Conservation (phyloP, 768 basidiomycete genomes). For the Xerocomellus intermedius region DNA sequence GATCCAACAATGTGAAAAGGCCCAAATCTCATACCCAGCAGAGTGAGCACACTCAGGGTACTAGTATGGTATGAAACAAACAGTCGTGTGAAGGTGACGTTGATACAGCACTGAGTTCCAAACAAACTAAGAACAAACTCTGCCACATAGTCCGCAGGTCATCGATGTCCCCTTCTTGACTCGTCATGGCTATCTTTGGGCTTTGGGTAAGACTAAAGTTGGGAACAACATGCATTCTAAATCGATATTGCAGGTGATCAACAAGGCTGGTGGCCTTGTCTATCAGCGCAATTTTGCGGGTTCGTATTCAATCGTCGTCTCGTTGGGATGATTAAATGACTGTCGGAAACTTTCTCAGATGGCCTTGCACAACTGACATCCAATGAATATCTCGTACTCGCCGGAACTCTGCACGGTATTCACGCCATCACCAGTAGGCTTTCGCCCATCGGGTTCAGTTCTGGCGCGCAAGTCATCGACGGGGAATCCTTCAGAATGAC, state of each 20-base stretch:
- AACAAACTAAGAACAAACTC: not conserved
- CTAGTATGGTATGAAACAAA: not conserved
- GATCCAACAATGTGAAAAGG: constrained; percentile 6
- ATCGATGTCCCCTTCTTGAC: constrained; percentile 2
- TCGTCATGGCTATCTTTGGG: constrained; percentile 72
- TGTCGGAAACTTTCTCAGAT: constrained; percentile 48
- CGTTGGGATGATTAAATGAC: not conserved
- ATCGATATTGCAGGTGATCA: constrained; percentile 67
- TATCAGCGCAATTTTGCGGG: constrained; percentile 93
- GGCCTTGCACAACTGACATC: constrained; percentile 89
- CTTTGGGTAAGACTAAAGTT: constrained; percentile 63
- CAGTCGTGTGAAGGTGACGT: constrained; percentile 13
- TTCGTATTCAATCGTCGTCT: constrained; percentile 30
- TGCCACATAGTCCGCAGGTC: not conserved
- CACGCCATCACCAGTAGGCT: constrained; percentile 96
- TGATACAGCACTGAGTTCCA: not conserved
- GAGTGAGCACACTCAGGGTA: not conserved
- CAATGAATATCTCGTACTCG: constrained; percentile 93
- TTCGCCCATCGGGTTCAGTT: constrained; percentile 77
- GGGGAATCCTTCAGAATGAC: constrained; percentile 95
- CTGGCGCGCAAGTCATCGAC: constrained; percentile 93
- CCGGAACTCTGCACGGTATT: constrained; percentile 95
- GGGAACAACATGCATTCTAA: constrained; percentile 1
- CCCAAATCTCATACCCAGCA: constrained; percentile 17
- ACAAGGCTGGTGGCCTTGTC: constrained; percentile 96